phyloP scores from a whole-genome alignment of 2,329 filamentous ascomycete species.

The Fusarium lateritium region DNA sequence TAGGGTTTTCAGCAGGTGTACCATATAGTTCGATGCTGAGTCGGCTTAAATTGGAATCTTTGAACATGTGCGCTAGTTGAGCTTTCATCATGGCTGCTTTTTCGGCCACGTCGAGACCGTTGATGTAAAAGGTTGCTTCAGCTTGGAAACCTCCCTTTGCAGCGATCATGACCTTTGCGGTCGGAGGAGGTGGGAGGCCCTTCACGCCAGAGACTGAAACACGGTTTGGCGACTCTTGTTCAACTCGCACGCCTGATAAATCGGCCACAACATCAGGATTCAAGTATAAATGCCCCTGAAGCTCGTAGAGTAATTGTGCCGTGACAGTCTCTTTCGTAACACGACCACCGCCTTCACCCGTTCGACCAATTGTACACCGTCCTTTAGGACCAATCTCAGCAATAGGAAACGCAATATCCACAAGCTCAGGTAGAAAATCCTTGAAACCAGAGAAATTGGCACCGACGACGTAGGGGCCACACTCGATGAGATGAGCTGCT shows the following conservation, averaged over 20 bases:
- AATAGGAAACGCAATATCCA: conserved; percentile 57
- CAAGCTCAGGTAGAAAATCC: conserved; percentile 48
- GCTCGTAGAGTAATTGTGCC: conserved; percentile 61
- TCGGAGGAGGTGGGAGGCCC: conserved; percentile 51
- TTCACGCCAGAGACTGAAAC: conserved; percentile 53
- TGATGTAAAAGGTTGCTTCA: conserved; percentile 61
- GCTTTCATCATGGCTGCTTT: conserved; percentile 61
- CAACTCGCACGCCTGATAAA: conserved; percentile 59
- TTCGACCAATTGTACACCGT: conserved; percentile 54
- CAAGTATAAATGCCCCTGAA: conserved; percentile 61
- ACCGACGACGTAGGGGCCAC: conserved; percentile 67
- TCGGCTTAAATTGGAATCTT: conserved; percentile 53
- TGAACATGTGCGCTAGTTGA: conserved; percentile 55
- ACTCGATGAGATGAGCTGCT: conserved; percentile 69
- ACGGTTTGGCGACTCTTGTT: conserved; percentile 56
- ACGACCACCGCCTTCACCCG: conserved; percentile 54
- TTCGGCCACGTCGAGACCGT: conserved; percentile 59
- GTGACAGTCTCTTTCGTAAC: conserved; percentile 56
- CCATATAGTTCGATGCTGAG: conserved; percentile 57
- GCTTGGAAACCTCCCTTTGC: conserved; percentile 62
- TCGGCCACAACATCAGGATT: conserved; percentile 62
- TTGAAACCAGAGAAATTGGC: conserved; percentile 67
- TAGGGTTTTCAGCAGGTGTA: conserved; percentile 56
- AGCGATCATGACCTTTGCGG: conserved; percentile 58
- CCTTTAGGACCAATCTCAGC: conserved; percentile 56